A percentile compares a stretch with the other conserved stretches of the same genome.
Evolutionary conservation across 768 basidiomycete genomes (phyloP).

Genomic region (Pholiota conissans): DNA sequence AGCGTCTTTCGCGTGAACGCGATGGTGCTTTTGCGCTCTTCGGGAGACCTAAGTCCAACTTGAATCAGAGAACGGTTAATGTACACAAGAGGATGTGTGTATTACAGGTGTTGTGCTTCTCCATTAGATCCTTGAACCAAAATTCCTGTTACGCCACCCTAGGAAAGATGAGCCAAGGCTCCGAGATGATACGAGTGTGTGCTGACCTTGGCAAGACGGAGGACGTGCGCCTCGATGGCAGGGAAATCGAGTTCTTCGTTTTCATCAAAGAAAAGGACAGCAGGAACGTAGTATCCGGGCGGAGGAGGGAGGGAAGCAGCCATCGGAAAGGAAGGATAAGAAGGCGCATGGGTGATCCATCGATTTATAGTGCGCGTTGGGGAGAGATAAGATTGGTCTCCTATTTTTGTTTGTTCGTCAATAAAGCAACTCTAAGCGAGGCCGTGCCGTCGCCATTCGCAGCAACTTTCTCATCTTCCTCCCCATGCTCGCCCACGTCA

Average conservation of each 20-base stretch:
- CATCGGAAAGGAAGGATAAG: background rate
- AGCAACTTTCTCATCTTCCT: conserved; percentile 1
- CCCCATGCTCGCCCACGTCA: conserved; percentile 45
- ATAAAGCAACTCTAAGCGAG: conserved; percentile 5
- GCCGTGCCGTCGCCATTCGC: background rate
- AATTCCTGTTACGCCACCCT: conserved; percentile 76
- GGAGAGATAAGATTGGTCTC: background rate
- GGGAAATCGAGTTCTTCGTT: conserved; percentile 71
- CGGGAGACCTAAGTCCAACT: conserved; percentile 47
- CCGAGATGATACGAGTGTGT: conserved; percentile 16
- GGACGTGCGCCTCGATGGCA: conserved; percentile 67
- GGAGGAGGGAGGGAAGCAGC: conserved; percentile 47
- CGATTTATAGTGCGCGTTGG: background rate
- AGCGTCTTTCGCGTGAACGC: conserved; percentile 67
- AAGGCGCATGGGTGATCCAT: background rate
- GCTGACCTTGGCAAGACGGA: conserved; percentile 69
- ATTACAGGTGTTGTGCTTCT: conserved; percentile 68
- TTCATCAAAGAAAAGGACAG: conserved; percentile 71
- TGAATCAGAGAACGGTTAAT: background rate
- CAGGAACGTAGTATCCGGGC: conserved; percentile 74
- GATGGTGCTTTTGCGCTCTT: conserved; percentile 67
- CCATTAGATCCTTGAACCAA: conserved; percentile 76
- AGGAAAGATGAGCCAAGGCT: conserved; percentile 18
- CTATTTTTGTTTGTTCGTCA: conserved; percentile 19
- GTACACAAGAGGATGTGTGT: background rate